phyloP scores from a whole-genome alignment of 768 basidiomycete genomes.

The Phanerochaete sordida region DNA sequence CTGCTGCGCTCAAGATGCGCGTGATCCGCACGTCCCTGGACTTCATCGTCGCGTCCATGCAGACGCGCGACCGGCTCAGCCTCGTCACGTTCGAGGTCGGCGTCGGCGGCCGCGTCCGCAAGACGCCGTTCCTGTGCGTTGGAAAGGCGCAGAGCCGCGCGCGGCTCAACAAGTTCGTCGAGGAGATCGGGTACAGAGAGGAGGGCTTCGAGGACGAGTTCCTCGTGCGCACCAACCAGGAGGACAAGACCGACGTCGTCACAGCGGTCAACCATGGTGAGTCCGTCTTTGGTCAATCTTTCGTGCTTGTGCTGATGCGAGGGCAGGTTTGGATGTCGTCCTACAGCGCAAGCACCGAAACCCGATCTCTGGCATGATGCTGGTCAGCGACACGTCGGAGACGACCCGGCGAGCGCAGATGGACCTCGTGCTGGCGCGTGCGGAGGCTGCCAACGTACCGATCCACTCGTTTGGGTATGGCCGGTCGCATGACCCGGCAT shows the following conservation, averaged over 20 bases:
- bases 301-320: background rate
- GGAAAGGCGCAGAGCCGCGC: constrained; percentile 66
- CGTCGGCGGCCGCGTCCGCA: constrained; percentile 73
- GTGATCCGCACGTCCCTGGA: constrained; percentile 88
- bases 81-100: constrained; percentile 94
- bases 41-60: constrained; percentile 77
- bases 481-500: constrained; percentile 94
- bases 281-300: background rate
- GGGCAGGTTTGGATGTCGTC: constrained; percentile 82
- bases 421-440: constrained; percentile 95
- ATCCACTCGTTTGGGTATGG: constrained; percentile 98
- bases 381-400: constrained; percentile 91
- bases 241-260: constrained; percentile 96
- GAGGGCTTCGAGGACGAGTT: constrained; percentile 50
- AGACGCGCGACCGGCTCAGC: constrained; percentile 77
- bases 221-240: constrained; percentile 70
- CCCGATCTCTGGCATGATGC: constrained; percentile 84
- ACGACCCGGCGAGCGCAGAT: constrained; percentile 93
- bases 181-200: constrained; percentile 51
- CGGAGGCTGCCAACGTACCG: constrained; percentile 94
- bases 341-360: constrained; percentile 92
- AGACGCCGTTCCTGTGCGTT: constrained; percentile 87
- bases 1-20: constrained; percentile 81
- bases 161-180: constrained; percentile 75
- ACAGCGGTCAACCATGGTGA: constrained; percentile 95